Evolutionary conservation across 176 grass and related monocot genomes (phyloP).

Genomic region (Themeda triandra): DNA sequence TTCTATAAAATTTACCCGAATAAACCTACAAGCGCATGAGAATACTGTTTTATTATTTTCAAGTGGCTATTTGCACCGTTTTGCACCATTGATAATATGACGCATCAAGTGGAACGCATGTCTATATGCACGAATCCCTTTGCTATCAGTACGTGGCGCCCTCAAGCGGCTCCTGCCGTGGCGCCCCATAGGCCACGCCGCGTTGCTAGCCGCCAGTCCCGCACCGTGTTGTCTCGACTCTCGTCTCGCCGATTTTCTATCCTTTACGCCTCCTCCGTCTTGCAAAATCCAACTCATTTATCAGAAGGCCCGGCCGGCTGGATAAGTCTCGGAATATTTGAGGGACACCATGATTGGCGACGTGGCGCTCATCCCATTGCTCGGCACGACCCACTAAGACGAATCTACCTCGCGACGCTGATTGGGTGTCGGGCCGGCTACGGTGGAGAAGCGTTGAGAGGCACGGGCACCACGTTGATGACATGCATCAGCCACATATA

Average conservation of each 20-base stretch:
- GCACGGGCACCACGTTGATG: no score
- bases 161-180: not conserved
- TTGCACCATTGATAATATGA: no score
- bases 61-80: no score
- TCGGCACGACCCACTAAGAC: not conserved
- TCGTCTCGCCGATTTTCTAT: not conserved
- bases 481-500: no score
- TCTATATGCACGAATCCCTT: no score
- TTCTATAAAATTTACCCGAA: no score
- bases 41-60: no score
- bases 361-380: not conserved
- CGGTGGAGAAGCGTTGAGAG: not conserved
- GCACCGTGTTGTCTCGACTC: not conserved
- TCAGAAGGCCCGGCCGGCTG: not conserved
- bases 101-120: no score
- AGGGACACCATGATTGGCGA: not conserved
- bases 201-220: not conserved
- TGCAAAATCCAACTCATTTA: not conserved
- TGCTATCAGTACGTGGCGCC: no score
- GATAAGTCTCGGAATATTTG: constrained; percentile 23
- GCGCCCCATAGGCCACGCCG: not conserved
- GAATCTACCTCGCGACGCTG: not conserved
- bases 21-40: no score
- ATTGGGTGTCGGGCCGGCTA: not conserved
- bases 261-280: not conserved